Evolutionary conservation across 768 basidiomycete species (phyloP).

Genomic region (Leccinum longicurvipes): DNA sequence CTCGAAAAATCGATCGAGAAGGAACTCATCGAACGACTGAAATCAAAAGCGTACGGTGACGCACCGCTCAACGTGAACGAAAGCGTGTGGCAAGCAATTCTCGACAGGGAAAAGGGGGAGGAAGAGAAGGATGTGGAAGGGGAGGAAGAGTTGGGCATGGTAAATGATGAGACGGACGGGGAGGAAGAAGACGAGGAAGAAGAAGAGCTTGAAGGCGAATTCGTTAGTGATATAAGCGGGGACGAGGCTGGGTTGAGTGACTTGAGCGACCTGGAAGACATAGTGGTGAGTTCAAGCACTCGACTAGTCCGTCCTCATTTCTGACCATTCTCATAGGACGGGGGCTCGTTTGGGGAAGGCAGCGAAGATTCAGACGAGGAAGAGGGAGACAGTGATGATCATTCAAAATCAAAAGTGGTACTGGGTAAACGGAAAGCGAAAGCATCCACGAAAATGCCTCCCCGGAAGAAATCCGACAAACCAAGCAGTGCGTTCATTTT

Average conservation of each 20-base stretch:
- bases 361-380: slow-evolving; percentile 42
- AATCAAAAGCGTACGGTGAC: slow-evolving; percentile 96
- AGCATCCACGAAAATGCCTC: slow-evolving; percentile 37
- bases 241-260: slow-evolving; percentile 44
- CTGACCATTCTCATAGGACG: slow-evolving; percentile 32
- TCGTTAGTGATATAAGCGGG: slow-evolving; percentile 53
- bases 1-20: slow-evolving; percentile 94
- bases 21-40: slow-evolving; percentile 92
- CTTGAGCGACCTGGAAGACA: slow-evolving; percentile 63
- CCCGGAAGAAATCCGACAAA: slow-evolving; percentile 56
- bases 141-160: slow-evolving; percentile 39
- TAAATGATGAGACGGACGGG: slow-evolving; percentile 55
- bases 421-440: slow-evolving; percentile 71
- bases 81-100: slow-evolving; percentile 87
- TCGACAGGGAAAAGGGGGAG: slow-evolving; percentile 71
- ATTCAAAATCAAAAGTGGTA: slow-evolving; percentile 40
- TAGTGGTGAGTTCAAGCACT: slow-evolving; percentile 43
- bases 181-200: slow-evolving; percentile 47
- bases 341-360: slow-evolving; percentile 38
- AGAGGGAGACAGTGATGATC: slow-evolving; percentile 37
- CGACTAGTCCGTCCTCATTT: background rate
- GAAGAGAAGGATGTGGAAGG: slow-evolving; percentile 43
- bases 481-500: slow-evolving; percentile 51
- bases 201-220: slow-evolving; percentile 52
- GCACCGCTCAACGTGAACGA: slow-evolving; percentile 98